Percentiles rank a stretch among this genome's conserved stretches.
Conservation (phyloP, 2,329 filamentous ascomycete genomes). For the Fusarium sp. region DNA sequence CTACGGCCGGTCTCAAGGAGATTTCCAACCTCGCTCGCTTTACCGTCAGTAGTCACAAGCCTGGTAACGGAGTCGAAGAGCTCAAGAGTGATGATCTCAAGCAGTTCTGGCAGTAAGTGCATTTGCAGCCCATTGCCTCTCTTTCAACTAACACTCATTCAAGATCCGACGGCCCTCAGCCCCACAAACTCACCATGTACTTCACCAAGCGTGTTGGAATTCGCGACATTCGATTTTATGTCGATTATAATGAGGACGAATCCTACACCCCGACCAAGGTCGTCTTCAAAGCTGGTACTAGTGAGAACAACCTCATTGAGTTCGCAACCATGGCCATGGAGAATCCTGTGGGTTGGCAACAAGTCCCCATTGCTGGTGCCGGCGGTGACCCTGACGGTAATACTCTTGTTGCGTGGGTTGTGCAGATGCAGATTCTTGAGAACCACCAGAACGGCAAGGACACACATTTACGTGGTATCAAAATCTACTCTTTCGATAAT, state of each 20-base stretch:
- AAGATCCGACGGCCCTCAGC: constrained; percentile 85
- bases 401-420: constrained; percentile 85
- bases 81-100: constrained; percentile 78
- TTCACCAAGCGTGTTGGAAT: constrained; percentile 87
- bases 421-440: constrained; percentile 91
- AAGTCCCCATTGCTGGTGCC: constrained; percentile 72
- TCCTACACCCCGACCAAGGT: constrained; percentile 97
- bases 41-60: constrained; percentile 84
- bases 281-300: constrained; percentile 86
- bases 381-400: constrained; percentile 73
- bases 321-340: constrained; percentile 84
- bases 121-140: neutral
- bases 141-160: neutral
- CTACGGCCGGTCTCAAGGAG: constrained; percentile 74
- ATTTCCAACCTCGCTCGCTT: constrained; percentile 87
- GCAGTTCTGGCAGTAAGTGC: constrained; percentile 80
- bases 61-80: constrained; percentile 80
- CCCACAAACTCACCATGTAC: constrained; percentile 84
- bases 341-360: constrained; percentile 88
- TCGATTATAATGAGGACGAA: constrained; percentile 94
- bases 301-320: constrained; percentile 89
- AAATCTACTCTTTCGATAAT: constrained; percentile 76
- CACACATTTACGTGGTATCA: constrained; percentile 93
- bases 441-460: constrained; percentile 99
- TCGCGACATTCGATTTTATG: constrained; percentile 80